phyloP scores from a whole-genome alignment of 495 filamentous ascomycete genomes.

The Penicillium flavigenum region DNA sequence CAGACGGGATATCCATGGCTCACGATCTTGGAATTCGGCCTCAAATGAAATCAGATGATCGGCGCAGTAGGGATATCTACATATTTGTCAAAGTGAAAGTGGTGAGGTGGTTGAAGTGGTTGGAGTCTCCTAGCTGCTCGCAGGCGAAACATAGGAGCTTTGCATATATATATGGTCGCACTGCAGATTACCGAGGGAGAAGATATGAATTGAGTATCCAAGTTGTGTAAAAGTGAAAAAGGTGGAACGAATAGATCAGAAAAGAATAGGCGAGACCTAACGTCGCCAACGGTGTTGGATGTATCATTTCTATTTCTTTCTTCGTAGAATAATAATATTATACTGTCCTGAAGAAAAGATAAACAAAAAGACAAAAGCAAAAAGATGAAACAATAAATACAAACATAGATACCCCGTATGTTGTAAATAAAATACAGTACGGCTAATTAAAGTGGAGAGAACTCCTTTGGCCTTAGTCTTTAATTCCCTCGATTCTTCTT shows the following conservation, averaged over 20 bases:
- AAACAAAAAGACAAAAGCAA: not conserved
- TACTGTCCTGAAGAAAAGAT: not conserved
- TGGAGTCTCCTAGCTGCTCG: constrained; percentile 16
- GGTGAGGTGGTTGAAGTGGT: not conserved
- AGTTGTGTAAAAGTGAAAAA: too few relatives aligned
- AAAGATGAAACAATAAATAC: constrained; percentile 1
- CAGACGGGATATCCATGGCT: not conserved
- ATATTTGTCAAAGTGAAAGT: too few relatives aligned
- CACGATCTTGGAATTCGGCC: constrained; percentile 1
- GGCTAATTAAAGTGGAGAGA: constrained; percentile 14
- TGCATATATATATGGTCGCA: not conserved
- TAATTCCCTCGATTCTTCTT: constrained; percentile 6
- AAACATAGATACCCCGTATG: not conserved
- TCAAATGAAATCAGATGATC: constrained; percentile 7
- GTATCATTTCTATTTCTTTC: not conserved
- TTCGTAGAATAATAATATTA: not conserved
- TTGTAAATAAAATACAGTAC: not conserved
- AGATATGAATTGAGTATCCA: not conserved
- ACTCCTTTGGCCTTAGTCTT: constrained; percentile 17
- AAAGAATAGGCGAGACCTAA: not conserved
- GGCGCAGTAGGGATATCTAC: not conserved
- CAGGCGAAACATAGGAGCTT: constrained; percentile 16
- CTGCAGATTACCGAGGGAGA: not conserved
- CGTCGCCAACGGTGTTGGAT: not conserved
- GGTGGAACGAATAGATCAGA: too few relatives aligned